Evolutionary conservation across 352 stramenopile genomes (phyloP).

Genomic region (Salisapilia sapeloensis): DNA sequence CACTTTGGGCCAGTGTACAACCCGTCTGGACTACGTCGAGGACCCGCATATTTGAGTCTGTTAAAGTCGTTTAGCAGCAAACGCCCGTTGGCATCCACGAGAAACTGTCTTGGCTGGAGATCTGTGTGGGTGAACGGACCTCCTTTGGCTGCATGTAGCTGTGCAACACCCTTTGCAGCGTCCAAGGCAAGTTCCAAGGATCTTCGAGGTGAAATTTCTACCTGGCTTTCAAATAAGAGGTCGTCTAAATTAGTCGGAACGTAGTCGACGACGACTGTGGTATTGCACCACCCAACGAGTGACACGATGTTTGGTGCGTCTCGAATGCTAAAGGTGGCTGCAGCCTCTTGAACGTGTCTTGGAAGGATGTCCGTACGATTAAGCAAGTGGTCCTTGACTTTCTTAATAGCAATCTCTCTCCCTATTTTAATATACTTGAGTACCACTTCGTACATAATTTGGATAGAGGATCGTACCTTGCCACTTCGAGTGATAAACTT

Average conservation of each 20-base stretch:
- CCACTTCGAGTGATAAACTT: constrained; percentile 54
- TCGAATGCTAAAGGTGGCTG: constrained; percentile 46
- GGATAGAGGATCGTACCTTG: constrained; percentile 18
- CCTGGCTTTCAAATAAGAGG: constrained; percentile 28
- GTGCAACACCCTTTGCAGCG: constrained; percentile 33
- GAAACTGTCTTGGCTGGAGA: constrained; percentile 63
- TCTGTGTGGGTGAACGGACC: constrained; percentile 66
- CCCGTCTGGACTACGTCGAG: constrained; percentile 13
- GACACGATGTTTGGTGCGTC: constrained; percentile 52
- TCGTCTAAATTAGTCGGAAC: constrained; percentile 41
- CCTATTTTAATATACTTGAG: constrained; percentile 7
- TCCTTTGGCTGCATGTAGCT: constrained; percentile 40
- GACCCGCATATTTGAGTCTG: constrained; percentile 49
- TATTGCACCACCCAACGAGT: constrained; percentile 59
- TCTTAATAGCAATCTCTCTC: constrained; percentile 39
- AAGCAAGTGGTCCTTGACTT: constrained; percentile 40
- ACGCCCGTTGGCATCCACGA: constrained; percentile 32
- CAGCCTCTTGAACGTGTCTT: constrained; percentile 53
- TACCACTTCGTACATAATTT: neutral
- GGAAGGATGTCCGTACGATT: constrained; percentile 40
- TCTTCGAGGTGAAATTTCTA: constrained; percentile 20
- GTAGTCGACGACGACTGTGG: constrained; percentile 59
- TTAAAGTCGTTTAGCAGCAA: constrained; percentile 75
- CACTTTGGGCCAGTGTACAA: constrained; percentile 22
- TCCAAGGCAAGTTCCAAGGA: constrained; percentile 29